Conservation (phyloP, 352 stramenopile genomes). For the Blastocystis sp. region DNA sequence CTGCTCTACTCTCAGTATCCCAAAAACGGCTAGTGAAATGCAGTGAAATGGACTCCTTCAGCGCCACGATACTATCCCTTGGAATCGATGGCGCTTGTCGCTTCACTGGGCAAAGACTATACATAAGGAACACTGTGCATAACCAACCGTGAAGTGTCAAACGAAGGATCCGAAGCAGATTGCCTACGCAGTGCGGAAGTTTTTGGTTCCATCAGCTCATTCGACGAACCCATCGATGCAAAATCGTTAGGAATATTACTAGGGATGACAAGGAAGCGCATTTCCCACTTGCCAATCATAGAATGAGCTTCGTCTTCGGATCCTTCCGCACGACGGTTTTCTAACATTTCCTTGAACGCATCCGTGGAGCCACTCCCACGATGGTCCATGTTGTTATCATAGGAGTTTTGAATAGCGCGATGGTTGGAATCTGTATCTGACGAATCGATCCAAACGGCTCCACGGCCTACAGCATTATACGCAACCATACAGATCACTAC, state of each 20-base stretch:
- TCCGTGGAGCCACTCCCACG: background rate
- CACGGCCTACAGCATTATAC: too few relatives aligned
- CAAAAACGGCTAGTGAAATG: background rate
- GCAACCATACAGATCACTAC: too few relatives aligned
- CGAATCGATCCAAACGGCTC: too few relatives aligned
- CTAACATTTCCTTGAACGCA: background rate
- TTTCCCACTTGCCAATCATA: too few relatives aligned
- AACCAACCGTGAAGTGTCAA: background rate
- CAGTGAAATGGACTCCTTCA: background rate
- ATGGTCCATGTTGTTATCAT: background rate
- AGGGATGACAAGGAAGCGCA: too few relatives aligned
- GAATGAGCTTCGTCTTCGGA: background rate
- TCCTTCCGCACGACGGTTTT: background rate
- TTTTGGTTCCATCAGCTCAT: background rate
- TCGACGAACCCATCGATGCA: background rate
- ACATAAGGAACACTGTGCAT: background rate
- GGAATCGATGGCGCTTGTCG: background rate
- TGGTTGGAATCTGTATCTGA: too few relatives aligned
- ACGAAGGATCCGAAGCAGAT: background rate
- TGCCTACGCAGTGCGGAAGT: background rate
- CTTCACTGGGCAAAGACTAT: background rate
- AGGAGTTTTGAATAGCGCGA: background rate
- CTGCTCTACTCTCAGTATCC: background rate
- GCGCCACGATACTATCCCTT: background rate
- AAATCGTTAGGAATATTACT: background rate